Evolutionary conservation across 2,329 filamentous ascomycete species (phyloP), one percentile per base, ranked within the genome.

Genomic region (Aphanocladium album): DNA sequence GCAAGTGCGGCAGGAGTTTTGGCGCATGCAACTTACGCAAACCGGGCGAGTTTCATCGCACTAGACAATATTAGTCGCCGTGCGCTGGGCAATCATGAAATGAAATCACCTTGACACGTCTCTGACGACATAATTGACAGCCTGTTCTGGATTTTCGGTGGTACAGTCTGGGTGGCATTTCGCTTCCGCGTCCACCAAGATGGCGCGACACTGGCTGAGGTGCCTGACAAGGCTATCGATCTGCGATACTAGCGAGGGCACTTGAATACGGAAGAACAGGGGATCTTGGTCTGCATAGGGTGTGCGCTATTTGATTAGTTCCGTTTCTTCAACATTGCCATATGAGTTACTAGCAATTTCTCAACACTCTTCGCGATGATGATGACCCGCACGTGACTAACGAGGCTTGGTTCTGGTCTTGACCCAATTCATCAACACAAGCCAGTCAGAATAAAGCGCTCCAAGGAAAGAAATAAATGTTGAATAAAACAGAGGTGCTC

Each of bases 121-220:
- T 64, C n/a, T 64, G 62, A 30, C 67, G 64, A 56, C 67, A 69
- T 17, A 66, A 62, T n/a, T 57, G 60, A 61, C 67, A 70, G n/a
- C 68, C 67, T n/a, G 64, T 69, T 61, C 62, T 69, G n/a, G 68
- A 70, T 58, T 75, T 70, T 25, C 63, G 68, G 60, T 70, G 66
- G 59, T 69, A 69, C 39, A 69, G 60, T 17, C 66, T 60, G 3
- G 57, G 64, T 27, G 68, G 67, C 66, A 68, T 68, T 21, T 43
- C 46, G 55, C 2, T 14, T 2, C 19, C 21, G 30, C 30, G 30
- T 46, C 6, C 33, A 4, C 16, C 19, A 11, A 25, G n/a, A n/a
- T n/a, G n/a, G n/a, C n/a, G 30, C 16, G 21, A 3, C 52, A 8
- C 23, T 25, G 41, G 33, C 25, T 25, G 46, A 37, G 11, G 11